Evolutionary conservation across 2,329 filamentous ascomycete genomes (phyloP).

Genomic region (Trichoderma sp.): DNA sequence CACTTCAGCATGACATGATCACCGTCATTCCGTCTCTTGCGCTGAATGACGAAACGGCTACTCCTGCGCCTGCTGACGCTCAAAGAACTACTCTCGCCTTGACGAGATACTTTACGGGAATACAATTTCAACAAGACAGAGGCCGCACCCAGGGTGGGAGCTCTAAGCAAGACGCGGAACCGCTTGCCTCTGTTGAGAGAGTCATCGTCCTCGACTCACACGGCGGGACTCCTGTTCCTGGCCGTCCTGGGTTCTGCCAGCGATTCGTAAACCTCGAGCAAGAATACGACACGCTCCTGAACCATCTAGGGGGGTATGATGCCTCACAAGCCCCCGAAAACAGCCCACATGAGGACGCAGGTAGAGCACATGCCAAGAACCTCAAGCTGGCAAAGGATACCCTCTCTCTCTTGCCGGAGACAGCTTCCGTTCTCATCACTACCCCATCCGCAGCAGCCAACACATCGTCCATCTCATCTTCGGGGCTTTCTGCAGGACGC

Average conservation of each 20-base stretch:
- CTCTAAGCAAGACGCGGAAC: conserved; percentile 41
- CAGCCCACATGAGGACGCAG: conserved; percentile 37
- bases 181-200: conserved; percentile 71
- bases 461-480: conserved; percentile 39
- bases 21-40: conserved; percentile 49
- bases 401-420: conserved; percentile 75
- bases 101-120: conserved; percentile 72
- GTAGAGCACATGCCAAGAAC: conserved; percentile 64
- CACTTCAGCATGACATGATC: conserved; percentile 40
- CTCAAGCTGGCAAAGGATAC: conserved; percentile 70
- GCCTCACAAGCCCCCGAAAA: conserved; percentile 38
- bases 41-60: conserved; percentile 46
- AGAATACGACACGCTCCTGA: conserved; percentile 72
- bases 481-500: conserved; percentile 36
- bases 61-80: conserved; percentile 47
- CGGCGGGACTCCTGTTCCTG: conserved; percentile 76
- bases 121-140: conserved; percentile 49
- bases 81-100: conserved; percentile 74
- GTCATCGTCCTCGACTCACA: conserved; percentile 86
- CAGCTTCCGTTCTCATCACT: conserved; percentile 85
- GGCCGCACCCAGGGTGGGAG: background rate
- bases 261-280: conserved; percentile 90
- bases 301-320: conserved; percentile 55
- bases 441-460: conserved; percentile 79
- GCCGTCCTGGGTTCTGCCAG: conserved; percentile 43